Conservation (phyloP, 1,139 yeast species). For the Pichia sp. region DNA sequence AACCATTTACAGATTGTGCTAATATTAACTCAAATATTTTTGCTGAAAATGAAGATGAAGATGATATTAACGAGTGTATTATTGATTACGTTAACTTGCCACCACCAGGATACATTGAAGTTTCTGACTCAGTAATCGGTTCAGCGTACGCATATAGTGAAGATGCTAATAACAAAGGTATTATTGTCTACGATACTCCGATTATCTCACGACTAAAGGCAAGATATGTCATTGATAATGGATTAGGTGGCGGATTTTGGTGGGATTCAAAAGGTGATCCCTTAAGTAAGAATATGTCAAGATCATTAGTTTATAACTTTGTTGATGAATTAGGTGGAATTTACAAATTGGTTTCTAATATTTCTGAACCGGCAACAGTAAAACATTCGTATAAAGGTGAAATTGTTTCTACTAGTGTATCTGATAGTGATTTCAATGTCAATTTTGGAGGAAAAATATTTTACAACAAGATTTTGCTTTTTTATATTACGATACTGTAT, state of each 20-base stretch:
- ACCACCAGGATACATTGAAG: constrained; percentile 33
- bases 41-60: constrained; percentile 1
- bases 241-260: constrained; percentile 83
- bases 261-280: constrained; percentile 88
- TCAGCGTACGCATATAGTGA: constrained; percentile 50
- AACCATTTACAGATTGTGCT: constrained; percentile 43
- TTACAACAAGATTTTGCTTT: neutral
- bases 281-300: constrained; percentile 24
- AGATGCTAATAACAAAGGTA: constrained; percentile 22
- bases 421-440: neutral
- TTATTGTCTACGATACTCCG: constrained; percentile 64
- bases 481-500: too few relatives aligned
- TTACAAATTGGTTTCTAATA: neutral
- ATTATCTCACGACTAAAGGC: constrained; percentile 55
- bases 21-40: constrained; percentile 28
- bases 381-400: too few relatives aligned
- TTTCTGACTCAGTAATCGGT: constrained; percentile 47
- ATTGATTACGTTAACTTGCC: constrained; percentile 22
- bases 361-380: neutral
- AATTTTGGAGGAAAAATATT: neutral
- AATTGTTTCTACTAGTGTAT: neutral
- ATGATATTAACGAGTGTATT: constrained; percentile 18
- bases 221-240: constrained; percentile 40
- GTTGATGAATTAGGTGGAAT: constrained; percentile 39
- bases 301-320: constrained; percentile 40